Evolutionary conservation across 306 rosid species (phyloP).

Genomic region (Lathyrus tuberosus): DNA sequence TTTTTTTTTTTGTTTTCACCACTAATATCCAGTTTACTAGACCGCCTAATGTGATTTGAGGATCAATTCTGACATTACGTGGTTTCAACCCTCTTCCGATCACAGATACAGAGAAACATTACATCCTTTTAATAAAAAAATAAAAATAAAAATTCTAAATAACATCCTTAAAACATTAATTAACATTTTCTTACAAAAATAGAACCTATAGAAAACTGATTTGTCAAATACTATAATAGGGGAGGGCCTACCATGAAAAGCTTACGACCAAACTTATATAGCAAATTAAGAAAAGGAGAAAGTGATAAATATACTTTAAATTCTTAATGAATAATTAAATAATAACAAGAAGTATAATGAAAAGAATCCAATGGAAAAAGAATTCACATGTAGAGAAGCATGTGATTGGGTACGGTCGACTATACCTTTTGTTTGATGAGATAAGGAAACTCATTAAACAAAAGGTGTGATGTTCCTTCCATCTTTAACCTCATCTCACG

Average conservation of each 20-base stretch:
- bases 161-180: no score
- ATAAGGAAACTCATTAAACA: slow-evolving; percentile 42
- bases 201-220: no score
- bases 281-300: not conserved
- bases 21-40: no score
- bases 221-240: not conserved
- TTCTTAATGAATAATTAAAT: not conserved
- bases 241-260: not conserved
- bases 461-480: slow-evolving; percentile 59
- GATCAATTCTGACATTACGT: no score
- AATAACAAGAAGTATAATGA: not conserved
- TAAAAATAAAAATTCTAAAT: no score
- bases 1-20: no score
- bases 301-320: not conserved
- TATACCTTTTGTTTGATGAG: slow-evolving; percentile 52
- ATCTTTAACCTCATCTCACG: slow-evolving; percentile 78
- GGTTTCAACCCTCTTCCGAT: no score
- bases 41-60: no score
- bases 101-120: no score
- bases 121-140: no score
- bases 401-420: slow-evolving; percentile 74
- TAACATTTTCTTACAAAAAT: no score
- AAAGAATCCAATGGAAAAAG: slow-evolving; percentile 41
- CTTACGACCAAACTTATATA: not conserved
- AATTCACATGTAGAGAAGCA: slow-evolving; percentile 59